Evolutionary conservation across 139 green algal genomes (phyloP), one percentile per base, ranked within the genome.

Genomic region (Coelastrella sp.): DNA sequence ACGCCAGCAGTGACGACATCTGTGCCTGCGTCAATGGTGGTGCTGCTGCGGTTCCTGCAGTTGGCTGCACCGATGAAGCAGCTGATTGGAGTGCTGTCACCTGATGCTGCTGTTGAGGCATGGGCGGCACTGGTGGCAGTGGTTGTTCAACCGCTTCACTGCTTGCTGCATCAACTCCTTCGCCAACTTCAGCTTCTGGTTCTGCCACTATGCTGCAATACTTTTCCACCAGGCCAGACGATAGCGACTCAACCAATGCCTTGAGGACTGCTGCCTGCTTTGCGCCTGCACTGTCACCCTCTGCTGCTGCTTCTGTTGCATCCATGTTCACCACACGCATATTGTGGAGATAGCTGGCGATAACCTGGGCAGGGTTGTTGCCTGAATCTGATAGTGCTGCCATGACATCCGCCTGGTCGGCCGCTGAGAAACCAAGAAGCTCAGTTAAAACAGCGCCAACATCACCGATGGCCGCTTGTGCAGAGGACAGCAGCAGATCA

Each of bases 271-370:
- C 75, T 34, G 75, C 51, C 23, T 37, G 35, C 25, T 51, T 69
- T 51, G 53, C 43, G 51, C 75, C 53, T 30, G 27, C 27, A 25
- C 35, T 82, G 75, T 37, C 37, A 38, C 51, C 75, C 53, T 82
- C 75, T 82, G 75, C 75, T 53, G 53, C 75, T 53, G 75, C 75
- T 4, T 34, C 40, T 38, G 35, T 35, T 27, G 75, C 75, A 57
- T 82, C 75, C 75, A 82, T 82, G 53, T 71, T 82, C 8, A 82
- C 53, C 6, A 82, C 53, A n/a, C 75, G 75, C 1, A 82, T 82
- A 32, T 82, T 82, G 53, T 82, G 75, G 23, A 82, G 75, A 60
- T 82, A 82, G 9, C 25, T 57, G 21, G 75, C 53, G 11, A 82
- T 53, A 6, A 82, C 21, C 75, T 82, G 75, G 32, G 38, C 35